Conservation (phyloP, 1,139 yeast species). For the Debaryomycetaceae sp. region DNA sequence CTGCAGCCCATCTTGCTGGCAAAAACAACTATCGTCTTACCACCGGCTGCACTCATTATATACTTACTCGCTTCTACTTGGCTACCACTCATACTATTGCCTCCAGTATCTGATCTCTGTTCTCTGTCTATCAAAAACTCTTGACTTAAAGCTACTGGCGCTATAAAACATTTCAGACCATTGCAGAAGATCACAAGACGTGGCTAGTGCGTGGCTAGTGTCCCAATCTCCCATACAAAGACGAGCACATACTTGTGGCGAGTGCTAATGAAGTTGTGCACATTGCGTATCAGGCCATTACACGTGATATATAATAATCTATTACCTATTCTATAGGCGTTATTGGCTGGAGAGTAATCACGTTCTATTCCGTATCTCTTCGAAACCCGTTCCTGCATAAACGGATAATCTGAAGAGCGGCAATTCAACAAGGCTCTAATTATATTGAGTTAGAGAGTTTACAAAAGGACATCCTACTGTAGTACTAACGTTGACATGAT, state of each 20-base stretch:
- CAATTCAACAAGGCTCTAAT: too few species aligned
- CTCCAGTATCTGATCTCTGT: not conserved
- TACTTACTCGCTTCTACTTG: constrained; percentile 6
- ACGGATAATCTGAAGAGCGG: too few species aligned
- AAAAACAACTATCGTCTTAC: not conserved
- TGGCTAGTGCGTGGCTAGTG: constrained; percentile 1
- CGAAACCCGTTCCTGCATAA: too few species aligned
- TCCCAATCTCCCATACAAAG: not conserved
- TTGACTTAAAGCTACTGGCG: not conserved
- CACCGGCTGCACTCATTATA: too few species aligned
- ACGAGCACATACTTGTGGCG: constrained; percentile 1
- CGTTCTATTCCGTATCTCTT: not conserved
- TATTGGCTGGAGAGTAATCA: not conserved
- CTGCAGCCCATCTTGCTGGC: too few species aligned
- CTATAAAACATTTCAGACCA: not conserved
- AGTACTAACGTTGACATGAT: too few species aligned
- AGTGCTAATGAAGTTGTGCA: not conserved
- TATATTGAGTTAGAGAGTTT: too few species aligned
- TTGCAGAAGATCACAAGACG: constrained; percentile 1
- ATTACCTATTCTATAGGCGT: not conserved
- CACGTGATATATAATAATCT: constrained; percentile 5
- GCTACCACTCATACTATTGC: constrained; percentile 2
- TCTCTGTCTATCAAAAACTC: not conserved
- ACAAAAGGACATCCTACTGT: too few species aligned
- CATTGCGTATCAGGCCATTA: constrained; percentile 3